These are phyloP conservation scores for Sporisorium graminicola DNA, from an alignment of 1,284 basidiomycete genomes.

Conservation along the genomic window DNA sequence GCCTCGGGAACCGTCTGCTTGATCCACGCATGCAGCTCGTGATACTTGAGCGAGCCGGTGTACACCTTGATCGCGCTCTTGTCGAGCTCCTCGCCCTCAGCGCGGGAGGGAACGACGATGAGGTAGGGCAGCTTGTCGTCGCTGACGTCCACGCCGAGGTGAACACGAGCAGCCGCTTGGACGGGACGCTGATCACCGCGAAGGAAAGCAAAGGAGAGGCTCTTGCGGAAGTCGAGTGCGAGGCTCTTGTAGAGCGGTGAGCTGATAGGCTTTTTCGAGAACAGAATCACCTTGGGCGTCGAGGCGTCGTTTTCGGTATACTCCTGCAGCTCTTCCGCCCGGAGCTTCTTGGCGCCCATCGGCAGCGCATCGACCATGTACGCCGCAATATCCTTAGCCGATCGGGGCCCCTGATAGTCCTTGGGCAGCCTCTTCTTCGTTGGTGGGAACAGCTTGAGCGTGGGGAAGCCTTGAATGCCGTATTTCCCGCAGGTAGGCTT, in stretches of 20 bases:
- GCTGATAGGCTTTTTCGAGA: slow-evolving; percentile 62
- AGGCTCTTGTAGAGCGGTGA: slow-evolving; percentile 66
- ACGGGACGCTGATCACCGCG: slow-evolving; percentile 58
- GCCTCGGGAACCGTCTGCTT: slow-evolving; percentile 53
- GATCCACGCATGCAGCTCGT: slow-evolving; percentile 61
- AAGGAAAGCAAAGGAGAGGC: slow-evolving; percentile 59
- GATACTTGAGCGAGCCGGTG: slow-evolving; percentile 60
- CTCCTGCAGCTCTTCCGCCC: slow-evolving; percentile 72
- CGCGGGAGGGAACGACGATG: slow-evolving; percentile 49
- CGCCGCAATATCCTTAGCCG: slow-evolving; percentile 80
- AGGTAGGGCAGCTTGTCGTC: slow-evolving; percentile 58
- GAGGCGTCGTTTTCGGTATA: slow-evolving; percentile 40
- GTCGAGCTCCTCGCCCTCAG: slow-evolving; percentile 29
- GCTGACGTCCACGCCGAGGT: slow-evolving; percentile 55
- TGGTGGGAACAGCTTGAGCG: slow-evolving; percentile 76
- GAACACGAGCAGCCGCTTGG: slow-evolving; percentile 44
- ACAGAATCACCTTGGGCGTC: slow-evolving; percentile 63
- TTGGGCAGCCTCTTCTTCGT: slow-evolving; percentile 75
- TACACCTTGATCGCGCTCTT: slow-evolving; percentile 55
- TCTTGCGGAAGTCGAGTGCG: slow-evolving; percentile 64
- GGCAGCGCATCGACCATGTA: slow-evolving; percentile 83
- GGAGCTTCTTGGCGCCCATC: slow-evolving; percentile 76
- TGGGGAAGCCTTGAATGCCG: slow-evolving; percentile 92
- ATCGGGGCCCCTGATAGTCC: slow-evolving; percentile 81
- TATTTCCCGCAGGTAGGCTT: slow-evolving; percentile 84